Conservation (phyloP, 345 rosid genomes). For the Erysimum cheiranthoides region DNA sequence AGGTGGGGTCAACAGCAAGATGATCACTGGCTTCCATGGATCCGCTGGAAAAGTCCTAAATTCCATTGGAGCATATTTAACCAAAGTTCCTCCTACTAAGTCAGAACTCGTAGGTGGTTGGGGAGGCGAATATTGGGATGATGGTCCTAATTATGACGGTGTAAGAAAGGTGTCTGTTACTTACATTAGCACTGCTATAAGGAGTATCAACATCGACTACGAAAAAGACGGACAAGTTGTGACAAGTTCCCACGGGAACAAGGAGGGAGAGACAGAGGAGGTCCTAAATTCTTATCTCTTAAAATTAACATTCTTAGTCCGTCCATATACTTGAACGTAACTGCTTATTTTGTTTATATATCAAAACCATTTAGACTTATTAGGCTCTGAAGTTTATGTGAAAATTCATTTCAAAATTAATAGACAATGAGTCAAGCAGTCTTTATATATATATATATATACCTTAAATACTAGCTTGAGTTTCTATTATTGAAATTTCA, state of each 20-base stretch:
- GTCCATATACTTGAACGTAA: not conserved
- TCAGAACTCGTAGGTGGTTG: conserved; percentile 32
- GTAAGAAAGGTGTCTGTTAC: conserved; percentile 31
- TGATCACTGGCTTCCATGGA: conserved; percentile 40
- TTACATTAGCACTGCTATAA: not conserved
- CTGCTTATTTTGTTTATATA: not conserved
- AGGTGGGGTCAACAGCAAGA: conserved; percentile 17
- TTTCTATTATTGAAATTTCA: not conserved
- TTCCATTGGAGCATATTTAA: conserved; percentile 36
- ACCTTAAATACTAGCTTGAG: not conserved
- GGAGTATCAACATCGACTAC: conserved; percentile 30
- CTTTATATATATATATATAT: not conserved
- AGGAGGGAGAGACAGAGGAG: conserved; percentile 35
- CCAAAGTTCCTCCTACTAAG: conserved; percentile 24
- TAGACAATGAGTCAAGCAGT: not conserved
- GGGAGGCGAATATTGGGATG: conserved; percentile 39
- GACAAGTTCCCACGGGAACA: conserved; percentile 25
- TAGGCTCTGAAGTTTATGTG: not conserved
- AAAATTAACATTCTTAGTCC: not conserved
- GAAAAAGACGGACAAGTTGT: conserved; percentile 34
- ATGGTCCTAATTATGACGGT: conserved; percentile 35
- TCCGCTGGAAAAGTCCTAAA: conserved; percentile 16
- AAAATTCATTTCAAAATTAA: not conserved
- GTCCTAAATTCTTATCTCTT: not conserved
- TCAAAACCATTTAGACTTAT: not conserved